A percentile compares a stretch with the other conserved stretches of the same genome.
Conservation (phyloP, 2,329 filamentous ascomycete species). For the Teratosphaeria pseudoeucalypti region DNA sequence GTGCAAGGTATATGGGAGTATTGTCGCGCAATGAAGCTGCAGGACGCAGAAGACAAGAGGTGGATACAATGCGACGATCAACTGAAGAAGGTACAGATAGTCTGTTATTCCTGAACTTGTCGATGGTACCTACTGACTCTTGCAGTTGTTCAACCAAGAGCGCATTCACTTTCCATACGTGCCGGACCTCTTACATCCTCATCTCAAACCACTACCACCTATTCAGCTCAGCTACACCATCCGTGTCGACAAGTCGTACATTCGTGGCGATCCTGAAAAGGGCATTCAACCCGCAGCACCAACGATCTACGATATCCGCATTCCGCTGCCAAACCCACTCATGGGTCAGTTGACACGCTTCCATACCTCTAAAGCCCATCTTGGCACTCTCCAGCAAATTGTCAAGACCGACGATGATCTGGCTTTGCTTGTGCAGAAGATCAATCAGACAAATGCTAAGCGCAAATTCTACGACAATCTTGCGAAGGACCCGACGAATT, state of each 20-base stretch:
- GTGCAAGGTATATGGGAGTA: slow-evolving; percentile 95
- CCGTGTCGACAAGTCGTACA: slow-evolving; percentile 60
- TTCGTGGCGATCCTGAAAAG: slow-evolving; percentile 48
- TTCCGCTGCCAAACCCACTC: slow-evolving; percentile 74
- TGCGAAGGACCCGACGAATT: slow-evolving; percentile 69
- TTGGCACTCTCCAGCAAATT: slow-evolving; percentile 65
- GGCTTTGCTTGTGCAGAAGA: slow-evolving; percentile 69
- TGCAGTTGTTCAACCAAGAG: slow-evolving; percentile 60
- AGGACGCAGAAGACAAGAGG: slow-evolving; percentile 91
- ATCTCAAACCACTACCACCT: slow-evolving; percentile 70
- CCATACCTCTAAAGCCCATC: slow-evolving; percentile 33
- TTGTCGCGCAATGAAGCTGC: slow-evolving; percentile 70
- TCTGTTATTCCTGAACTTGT: slow-evolving; percentile 4
- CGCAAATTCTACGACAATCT: slow-evolving; percentile 77
- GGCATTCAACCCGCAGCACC: slow-evolving; percentile 52
- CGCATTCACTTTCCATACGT: slow-evolving; percentile 78
- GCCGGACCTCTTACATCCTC: slow-evolving; percentile 58
- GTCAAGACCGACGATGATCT: slow-evolving; percentile 73
- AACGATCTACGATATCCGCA: slow-evolving; percentile 79
- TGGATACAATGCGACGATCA: slow-evolving; percentile 83
- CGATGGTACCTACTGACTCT: neutral
- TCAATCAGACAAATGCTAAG: slow-evolving; percentile 77
- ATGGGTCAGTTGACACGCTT: slow-evolving; percentile 50
- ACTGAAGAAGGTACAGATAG: slow-evolving; percentile 55
- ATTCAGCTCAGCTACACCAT: slow-evolving; percentile 85